Conservation (phyloP, 306 rosid genomes). For the Coriaria nepalensis region DNA sequence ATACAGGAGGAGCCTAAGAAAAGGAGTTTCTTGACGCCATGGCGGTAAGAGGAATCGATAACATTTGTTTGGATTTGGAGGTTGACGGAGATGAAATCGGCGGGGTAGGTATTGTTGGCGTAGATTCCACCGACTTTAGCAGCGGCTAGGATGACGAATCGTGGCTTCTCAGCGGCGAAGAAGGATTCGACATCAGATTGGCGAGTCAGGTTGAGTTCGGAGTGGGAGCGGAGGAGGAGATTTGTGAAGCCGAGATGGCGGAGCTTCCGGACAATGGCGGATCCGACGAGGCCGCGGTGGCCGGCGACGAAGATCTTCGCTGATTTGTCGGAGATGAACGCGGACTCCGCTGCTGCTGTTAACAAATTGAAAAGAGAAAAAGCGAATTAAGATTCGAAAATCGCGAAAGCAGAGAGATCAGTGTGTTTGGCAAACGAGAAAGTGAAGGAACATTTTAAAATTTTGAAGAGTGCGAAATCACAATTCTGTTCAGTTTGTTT, state of each 20-base stretch:
- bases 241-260: slow-evolving; percentile 53
- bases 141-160: slow-evolving; percentile 71
- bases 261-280: slow-evolving; percentile 80
- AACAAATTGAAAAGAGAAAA: neutral
- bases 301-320: slow-evolving; percentile 92
- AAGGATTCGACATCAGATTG: slow-evolving; percentile 78
- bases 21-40: slow-evolving; percentile 59
- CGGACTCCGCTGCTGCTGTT: slow-evolving; percentile 27
- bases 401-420: slow-evolving; percentile 5
- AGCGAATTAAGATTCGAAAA: neutral
- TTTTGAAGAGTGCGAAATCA: neutral
- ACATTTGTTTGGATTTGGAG: slow-evolving; percentile 91
- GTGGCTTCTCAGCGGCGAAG: slow-evolving; percentile 63
- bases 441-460: neutral
- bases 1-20: slow-evolving; percentile 91
- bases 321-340: slow-evolving; percentile 50
- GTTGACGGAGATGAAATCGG: slow-evolving; percentile 75
- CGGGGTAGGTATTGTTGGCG: slow-evolving; percentile 89
- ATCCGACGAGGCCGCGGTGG: slow-evolving; percentile 88
- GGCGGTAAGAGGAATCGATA: slow-evolving; percentile 58
- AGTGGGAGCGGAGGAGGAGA: slow-evolving; percentile 53
- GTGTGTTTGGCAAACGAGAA: slow-evolving; percentile 9
- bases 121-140: slow-evolving; percentile 98
- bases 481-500: too few species aligned
- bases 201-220: slow-evolving; percentile 76